phyloP scores from a whole-genome alignment of 169 alveolate species.

The Prorocentrum cordatum region DNA sequence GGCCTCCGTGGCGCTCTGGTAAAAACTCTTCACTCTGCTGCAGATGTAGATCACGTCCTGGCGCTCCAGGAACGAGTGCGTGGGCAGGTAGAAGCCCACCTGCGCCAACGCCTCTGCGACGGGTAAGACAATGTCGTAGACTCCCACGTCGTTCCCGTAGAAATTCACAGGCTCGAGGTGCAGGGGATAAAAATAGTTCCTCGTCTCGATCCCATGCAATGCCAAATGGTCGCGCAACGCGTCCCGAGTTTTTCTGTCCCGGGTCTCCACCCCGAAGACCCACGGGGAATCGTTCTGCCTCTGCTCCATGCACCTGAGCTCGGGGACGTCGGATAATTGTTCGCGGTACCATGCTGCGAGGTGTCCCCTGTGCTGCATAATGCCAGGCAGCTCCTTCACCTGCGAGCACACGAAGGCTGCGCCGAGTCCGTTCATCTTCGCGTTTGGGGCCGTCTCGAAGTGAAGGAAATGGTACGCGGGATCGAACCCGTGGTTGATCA shows the following conservation, averaged over 20 bases:
- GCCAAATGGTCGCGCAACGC: constrained; percentile 54
- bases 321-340: neutral
- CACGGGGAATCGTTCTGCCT: constrained; percentile 63
- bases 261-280: constrained; percentile 69
- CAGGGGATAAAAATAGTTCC: constrained; percentile 47
- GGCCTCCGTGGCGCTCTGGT: too few species aligned
- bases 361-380: constrained; percentile 17
- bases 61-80: constrained; percentile 32
- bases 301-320: constrained; percentile 13
- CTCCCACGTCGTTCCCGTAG: constrained; percentile 60
- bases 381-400: constrained; percentile 40
- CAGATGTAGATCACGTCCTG: neutral
- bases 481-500: constrained; percentile 68
- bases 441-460: constrained; percentile 70
- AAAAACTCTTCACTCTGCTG: neutral
- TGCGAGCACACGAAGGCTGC: constrained; percentile 66
- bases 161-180: constrained; percentile 67
- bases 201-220: constrained; percentile 35
- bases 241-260: constrained; percentile 25
- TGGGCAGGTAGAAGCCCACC: constrained; percentile 67
- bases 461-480: constrained; percentile 69
- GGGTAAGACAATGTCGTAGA: constrained; percentile 11
- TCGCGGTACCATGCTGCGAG: constrained; percentile 12
- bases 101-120: neutral
- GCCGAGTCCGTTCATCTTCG: constrained; percentile 70